A percentile compares a stretch with the other conserved stretches of the same genome.
Evolutionary conservation across 2,329 filamentous ascomycete genomes (phyloP).

Genomic region (Calonectria pseudoturangicola): DNA sequence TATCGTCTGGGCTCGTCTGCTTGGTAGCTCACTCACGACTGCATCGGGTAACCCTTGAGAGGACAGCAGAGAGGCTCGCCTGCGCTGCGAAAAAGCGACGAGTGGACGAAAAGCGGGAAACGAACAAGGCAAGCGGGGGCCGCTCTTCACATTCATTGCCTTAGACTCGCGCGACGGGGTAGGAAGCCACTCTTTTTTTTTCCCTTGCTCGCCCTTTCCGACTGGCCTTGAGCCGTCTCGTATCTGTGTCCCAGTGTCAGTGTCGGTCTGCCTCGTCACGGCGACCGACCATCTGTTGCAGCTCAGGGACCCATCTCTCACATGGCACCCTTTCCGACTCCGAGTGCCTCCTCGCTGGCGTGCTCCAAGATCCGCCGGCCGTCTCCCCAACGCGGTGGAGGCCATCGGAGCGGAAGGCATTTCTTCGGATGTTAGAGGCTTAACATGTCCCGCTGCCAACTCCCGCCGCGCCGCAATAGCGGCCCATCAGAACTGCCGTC

Average conservation of each 20-base stretch:
- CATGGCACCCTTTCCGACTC: conserved; percentile 24
- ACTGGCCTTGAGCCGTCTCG: background rate
- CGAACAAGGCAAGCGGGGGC: background rate
- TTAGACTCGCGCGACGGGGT: conserved; percentile 12
- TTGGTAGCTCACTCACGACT: conserved; percentile 10
- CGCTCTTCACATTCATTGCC: conserved; percentile 5
- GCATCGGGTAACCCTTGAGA: conserved; percentile 18
- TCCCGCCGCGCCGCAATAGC: conserved; percentile 29
- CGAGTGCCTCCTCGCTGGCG: background rate
- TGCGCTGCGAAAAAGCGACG: background rate
- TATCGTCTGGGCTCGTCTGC: conserved; percentile 7
- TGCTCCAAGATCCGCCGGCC: conserved; percentile 1
- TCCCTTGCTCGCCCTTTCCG: background rate
- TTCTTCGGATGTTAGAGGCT: conserved; percentile 21
- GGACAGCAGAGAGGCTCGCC: background rate
- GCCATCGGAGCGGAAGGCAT: conserved; percentile 11
- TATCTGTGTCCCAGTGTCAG: background rate
- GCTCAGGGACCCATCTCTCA: conserved; percentile 13
- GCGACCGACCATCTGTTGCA: conserved; percentile 5
- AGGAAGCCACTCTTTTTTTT: conserved; percentile 1
- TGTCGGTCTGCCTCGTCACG: conserved; percentile 22
- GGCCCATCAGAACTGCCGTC: conserved; percentile 16
- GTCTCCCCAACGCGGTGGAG: conserved; percentile 26
- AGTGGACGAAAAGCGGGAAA: conserved; percentile 20
- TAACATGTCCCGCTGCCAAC: accelerated